Evolutionary conservation across 768 basidiomycete species (phyloP).

Genomic region (Hygrophorus pudorinus): DNA sequence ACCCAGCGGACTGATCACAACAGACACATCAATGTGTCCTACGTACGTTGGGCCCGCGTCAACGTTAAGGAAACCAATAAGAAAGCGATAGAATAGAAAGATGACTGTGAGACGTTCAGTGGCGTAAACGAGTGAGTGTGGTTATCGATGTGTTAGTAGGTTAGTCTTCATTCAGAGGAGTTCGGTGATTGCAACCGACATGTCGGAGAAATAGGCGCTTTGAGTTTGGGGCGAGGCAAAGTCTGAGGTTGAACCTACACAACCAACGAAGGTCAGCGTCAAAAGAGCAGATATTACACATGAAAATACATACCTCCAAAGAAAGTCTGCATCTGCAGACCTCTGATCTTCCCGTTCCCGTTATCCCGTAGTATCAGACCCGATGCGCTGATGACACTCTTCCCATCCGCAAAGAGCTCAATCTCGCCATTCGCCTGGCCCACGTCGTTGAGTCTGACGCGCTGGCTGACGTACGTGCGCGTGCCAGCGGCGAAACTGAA

Average conservation of each 20-base stretch:
- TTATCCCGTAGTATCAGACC: constrained; percentile 47
- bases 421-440: constrained; percentile 65
- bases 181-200: constrained; percentile 53
- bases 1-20: no score
- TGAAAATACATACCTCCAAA: constrained; percentile 39
- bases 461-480: constrained; percentile 63
- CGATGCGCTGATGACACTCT: constrained; percentile 48
- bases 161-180: constrained; percentile 20
- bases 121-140: neutral
- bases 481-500: constrained; percentile 53
- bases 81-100: no score
- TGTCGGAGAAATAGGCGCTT: constrained; percentile 57
- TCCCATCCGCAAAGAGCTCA: constrained; percentile 54
- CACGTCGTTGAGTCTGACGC: constrained; percentile 65
- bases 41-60: no score
- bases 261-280: neutral
- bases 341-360: constrained; percentile 42
- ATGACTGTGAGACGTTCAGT: no score
- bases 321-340: constrained; percentile 72
- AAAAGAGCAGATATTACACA: constrained; percentile 4
- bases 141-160: neutral
- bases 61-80: no score
- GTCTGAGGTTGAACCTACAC: constrained; percentile 30
- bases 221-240: constrained; percentile 59
- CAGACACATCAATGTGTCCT: no score